phyloP scores from a whole-genome alignment of 1,284 basidiomycete species.

The Rhodotorula mucilaginosa region DNA sequence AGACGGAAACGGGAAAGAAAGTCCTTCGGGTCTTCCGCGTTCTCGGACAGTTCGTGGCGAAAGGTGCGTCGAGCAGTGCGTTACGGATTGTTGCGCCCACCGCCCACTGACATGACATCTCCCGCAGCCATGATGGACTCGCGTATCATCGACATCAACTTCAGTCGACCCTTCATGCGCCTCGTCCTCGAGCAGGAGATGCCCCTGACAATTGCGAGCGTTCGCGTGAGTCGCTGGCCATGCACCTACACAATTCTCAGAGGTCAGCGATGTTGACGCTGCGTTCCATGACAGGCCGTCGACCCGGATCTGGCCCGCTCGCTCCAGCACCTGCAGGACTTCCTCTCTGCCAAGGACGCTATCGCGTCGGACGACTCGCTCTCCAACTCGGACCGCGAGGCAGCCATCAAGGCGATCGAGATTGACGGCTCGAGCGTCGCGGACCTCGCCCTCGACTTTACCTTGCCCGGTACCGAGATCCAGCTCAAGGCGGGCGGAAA shows the following conservation, averaged over 20 bases:
- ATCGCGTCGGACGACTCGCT: slow-evolving; percentile 49
- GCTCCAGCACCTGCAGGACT: slow-evolving; percentile 69
- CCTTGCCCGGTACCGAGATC: slow-evolving; percentile 84
- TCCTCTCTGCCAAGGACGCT: slow-evolving; percentile 50
- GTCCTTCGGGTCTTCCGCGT: slow-evolving; percentile 76
- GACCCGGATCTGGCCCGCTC: slow-evolving; percentile 83
- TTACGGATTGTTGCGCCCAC: too few species aligned
- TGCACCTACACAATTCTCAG: slow-evolving; percentile 4
- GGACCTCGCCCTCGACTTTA: slow-evolving; percentile 91
- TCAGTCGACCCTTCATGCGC: slow-evolving; percentile 89
- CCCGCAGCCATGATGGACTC: slow-evolving; percentile 80
- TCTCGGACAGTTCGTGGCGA: slow-evolving; percentile 95
- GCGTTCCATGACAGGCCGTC: slow-evolving; percentile 50
- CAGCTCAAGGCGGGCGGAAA: slow-evolving; percentile 77
- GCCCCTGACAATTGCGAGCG: slow-evolving; percentile 73
- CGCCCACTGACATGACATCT: too few species aligned
- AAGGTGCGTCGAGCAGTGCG: slow-evolving; percentile 48
- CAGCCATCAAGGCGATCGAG: slow-evolving; percentile 49
- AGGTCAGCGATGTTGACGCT: too few species aligned
- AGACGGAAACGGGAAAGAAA: slow-evolving; percentile 42
- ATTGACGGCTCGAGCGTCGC: slow-evolving; percentile 64
- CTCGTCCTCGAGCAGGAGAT: slow-evolving; percentile 80
- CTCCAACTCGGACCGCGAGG: slow-evolving; percentile 41
- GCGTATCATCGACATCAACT: slow-evolving; percentile 90
- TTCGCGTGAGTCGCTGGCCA: slow-evolving; percentile 58